These are phyloP conservation scores for Gossypium schwendimanii DNA, from an alignment of 441 rosid genomes.

Conservation along the genomic window DNA sequence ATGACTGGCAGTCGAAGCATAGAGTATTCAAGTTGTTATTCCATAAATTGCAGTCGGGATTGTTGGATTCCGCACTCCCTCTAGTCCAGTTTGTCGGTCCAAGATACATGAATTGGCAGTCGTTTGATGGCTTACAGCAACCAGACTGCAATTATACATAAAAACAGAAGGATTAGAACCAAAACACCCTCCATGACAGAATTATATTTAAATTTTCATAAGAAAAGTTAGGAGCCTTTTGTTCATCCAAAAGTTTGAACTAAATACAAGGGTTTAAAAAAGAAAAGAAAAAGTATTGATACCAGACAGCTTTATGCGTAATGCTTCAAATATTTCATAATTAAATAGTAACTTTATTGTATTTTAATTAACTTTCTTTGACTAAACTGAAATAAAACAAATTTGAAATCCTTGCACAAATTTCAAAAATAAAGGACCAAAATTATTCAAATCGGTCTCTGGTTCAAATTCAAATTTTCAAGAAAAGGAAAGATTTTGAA, in stretches of 20 bases:
- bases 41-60: constrained; percentile 63
- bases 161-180: neutral
- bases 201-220: too few species aligned
- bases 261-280: neutral
- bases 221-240: neutral
- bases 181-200: neutral
- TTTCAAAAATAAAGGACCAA: neutral
- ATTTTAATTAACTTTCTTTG: neutral
- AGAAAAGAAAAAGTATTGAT: neutral
- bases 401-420: neutral
- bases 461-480: neutral
- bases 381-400: neutral
- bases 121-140: constrained; percentile 87
- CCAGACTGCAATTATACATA: constrained; percentile 47
- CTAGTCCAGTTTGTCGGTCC: constrained; percentile 53
- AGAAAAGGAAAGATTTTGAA: neutral
- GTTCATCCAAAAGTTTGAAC: neutral
- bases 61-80: neutral
- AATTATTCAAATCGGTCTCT: neutral
- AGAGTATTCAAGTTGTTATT: constrained; percentile 20
- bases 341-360: neutral
- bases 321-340: neutral
- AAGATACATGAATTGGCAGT: constrained; percentile 47
- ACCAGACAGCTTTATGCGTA: neutral
- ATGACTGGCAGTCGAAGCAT: constrained; percentile 71